Evolutionary conservation across 306 rosid genomes (phyloP), one percentile per base, ranked within the genome.

Genomic region (Vigna hirtella): DNA sequence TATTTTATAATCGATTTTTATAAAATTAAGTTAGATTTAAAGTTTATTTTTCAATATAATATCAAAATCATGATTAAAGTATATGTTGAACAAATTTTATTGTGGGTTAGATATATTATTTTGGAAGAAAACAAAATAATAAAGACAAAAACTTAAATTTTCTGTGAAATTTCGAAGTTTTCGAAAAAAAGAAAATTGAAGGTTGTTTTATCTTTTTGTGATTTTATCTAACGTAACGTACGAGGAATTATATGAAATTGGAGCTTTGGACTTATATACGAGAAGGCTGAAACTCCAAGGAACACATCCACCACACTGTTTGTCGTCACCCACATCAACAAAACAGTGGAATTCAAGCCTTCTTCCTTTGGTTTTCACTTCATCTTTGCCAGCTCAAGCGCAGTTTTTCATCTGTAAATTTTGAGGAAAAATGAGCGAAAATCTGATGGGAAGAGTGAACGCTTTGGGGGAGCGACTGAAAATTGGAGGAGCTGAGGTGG

Each of bases 401-500:
- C 7, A 56, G 38, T 58, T 58, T 13, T 26, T 36, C 5, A 22
- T 32, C 43, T 14, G 67, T 18, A 59, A 36, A 28, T 45, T 45
- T 3, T 3, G 50, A 45, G 50, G 50, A 76, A 16, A 34, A 24
- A 81, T 81, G 85, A 69, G 67, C 78, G 98, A 94, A 28, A 89
- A 92, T 84, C 83, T 94, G 89, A 94, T 79, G 96, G 97, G 82
- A 36, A 94, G 85, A 86, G 96, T 94, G 34, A 94, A 76, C 40
- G 93, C 96, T 24, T 80, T 94, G 9, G 94, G 98, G 0, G 98
- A 91, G 79, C 96, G 96, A 52, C 86, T 94, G 56, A 94, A 91
- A 85, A 82, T 90, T 48, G 93, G 91, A 65, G 96, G 98, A 30
- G 61, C 83, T 7, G 98, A 91, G 83, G 90, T 94, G 45, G 90